phyloP scores from a whole-genome alignment of 345 rosid genomes.

The Camelina laxa region DNA sequence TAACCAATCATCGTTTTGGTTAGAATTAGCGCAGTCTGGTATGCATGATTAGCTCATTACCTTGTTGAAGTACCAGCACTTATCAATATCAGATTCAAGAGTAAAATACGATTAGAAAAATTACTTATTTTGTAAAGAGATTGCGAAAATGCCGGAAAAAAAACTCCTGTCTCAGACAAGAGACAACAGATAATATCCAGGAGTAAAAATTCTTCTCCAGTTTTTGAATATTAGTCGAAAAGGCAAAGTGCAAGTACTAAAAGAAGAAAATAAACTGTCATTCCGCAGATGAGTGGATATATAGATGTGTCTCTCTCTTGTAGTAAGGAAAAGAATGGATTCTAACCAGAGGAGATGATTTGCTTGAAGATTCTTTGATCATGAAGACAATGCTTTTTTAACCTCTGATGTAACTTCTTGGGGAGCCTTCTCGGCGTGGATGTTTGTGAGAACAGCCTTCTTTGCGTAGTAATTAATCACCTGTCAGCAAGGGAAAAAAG shows the following conservation, averaged over 20 bases:
- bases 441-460: slow-evolving; percentile 67
- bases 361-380: slow-evolving; percentile 15
- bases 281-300: slow-evolving; percentile 37
- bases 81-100: background rate
- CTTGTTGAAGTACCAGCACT: background rate
- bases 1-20: background rate
- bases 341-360: slow-evolving; percentile 37
- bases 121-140: slow-evolving; percentile 3
- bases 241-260: slow-evolving; percentile 18
- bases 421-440: slow-evolving; percentile 76
- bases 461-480: slow-evolving; percentile 74
- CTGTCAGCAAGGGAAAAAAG: slow-evolving; percentile 49
- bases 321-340: slow-evolving; percentile 38
- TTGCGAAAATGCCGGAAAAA: slow-evolving; percentile 1
- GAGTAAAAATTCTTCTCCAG: slow-evolving; percentile 24
- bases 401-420: slow-evolving; percentile 83
- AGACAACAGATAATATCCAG: slow-evolving; percentile 18
- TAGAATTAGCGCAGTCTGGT: background rate
- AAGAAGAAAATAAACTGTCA: slow-evolving; percentile 26
- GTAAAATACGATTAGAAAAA: background rate
- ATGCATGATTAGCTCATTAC: background rate
- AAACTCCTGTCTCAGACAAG: background rate
- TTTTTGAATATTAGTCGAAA: slow-evolving; percentile 18
- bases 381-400: slow-evolving; percentile 64
- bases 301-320: slow-evolving; percentile 33